Conservation (phyloP, 2,329 filamentous ascomycete genomes). For the Stagonosporopsis vannaccii region DNA sequence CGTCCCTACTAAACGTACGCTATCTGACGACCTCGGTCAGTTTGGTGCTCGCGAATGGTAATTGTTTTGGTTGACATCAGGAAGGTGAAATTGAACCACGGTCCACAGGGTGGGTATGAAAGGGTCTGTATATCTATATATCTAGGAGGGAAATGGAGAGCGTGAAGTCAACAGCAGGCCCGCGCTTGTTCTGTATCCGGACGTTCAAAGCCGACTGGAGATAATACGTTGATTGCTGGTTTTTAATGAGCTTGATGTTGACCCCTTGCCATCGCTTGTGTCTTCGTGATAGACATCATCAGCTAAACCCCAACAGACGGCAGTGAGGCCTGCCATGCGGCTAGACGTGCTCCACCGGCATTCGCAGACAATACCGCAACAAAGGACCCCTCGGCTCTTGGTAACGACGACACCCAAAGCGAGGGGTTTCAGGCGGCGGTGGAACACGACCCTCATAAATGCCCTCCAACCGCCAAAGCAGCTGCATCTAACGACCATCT, state of each 20-base stretch:
- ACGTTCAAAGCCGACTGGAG: background rate
- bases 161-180: background rate
- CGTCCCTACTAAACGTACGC: slow-evolving; percentile 37
- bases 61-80: slow-evolving; percentile 1
- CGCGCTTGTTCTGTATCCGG: background rate
- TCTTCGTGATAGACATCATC: background rate
- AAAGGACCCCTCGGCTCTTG: no score
- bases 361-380: no score
- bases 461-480: no score
- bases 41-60: background rate
- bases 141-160: background rate
- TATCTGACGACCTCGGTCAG: slow-evolving; percentile 22
- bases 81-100: background rate
- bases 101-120: background rate
- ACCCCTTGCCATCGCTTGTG: background rate
- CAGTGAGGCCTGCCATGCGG: background rate
- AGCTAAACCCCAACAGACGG: background rate
- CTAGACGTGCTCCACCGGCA: no score
- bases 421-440: background rate
- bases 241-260: background rate
- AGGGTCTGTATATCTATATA: slow-evolving; percentile 6
- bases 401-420: no score
- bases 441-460: background rate
- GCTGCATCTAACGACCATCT: no score
- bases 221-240: background rate